These are phyloP conservation scores for Thermoascus crustaceus DNA, from an alignment of 2,329 filamentous ascomycete species.

Conservation along the genomic window DNA sequence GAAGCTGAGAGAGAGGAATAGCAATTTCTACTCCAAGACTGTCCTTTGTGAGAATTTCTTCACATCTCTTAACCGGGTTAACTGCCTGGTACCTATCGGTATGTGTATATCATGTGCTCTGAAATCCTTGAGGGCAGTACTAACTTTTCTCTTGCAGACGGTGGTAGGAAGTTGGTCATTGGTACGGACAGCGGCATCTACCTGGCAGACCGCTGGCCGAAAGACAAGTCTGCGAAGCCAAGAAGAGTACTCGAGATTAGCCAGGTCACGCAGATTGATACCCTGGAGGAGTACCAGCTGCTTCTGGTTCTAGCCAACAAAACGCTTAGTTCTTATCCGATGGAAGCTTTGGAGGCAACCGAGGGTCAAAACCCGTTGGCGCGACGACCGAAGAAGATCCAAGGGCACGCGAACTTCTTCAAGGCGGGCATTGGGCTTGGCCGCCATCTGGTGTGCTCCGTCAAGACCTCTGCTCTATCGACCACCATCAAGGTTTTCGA, in stretches of 20 bases:
- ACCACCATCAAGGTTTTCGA: conserved; percentile 99
- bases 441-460: conserved; percentile 88
- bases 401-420: conserved; percentile 97
- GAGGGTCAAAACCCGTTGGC: conserved; percentile 64
- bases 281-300: conserved; percentile 88
- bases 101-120: conserved; percentile 29
- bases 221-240: conserved; percentile 65
- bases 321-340: conserved; percentile 78
- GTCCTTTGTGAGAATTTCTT: conserved; percentile 81
- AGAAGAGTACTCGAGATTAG: conserved; percentile 77
- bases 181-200: conserved; percentile 93
- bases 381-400: conserved; percentile 90
- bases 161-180: conserved; percentile 86
- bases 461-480: conserved; percentile 86
- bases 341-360: conserved; percentile 76
- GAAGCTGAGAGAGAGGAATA: conserved; percentile 64
- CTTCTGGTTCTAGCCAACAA: conserved; percentile 89
- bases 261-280: conserved; percentile 89
- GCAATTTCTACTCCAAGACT: conserved; percentile 61
- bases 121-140: conserved; percentile 4
- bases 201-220: conserved; percentile 81
- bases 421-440: conserved; percentile 92
- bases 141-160: conserved; percentile 55
- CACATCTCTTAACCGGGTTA: conserved; percentile 78
- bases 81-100: conserved; percentile 89